These are phyloP conservation scores for Bertia moriformis DNA, from an alignment of 2,329 filamentous ascomycete genomes.

Conservation along the genomic window DNA sequence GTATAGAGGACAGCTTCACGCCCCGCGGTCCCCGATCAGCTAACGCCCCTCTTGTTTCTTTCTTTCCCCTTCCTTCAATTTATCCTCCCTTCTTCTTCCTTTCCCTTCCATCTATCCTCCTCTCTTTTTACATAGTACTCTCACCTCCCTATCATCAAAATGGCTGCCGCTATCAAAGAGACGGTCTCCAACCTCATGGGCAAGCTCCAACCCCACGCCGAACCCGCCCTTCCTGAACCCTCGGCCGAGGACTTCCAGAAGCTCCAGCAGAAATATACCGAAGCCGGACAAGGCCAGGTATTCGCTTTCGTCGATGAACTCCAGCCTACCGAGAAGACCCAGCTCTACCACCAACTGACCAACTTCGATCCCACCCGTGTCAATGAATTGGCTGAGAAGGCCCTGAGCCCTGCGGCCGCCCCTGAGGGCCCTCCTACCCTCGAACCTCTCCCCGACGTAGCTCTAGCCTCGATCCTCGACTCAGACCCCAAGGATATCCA, in stretches of 20 bases:
- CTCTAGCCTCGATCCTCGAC: slow-evolving; percentile 82
- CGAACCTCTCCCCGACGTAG: slow-evolving; percentile 76
- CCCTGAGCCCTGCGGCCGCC: slow-evolving; percentile 60
- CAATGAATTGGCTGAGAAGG: slow-evolving; percentile 71
- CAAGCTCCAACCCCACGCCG: slow-evolving; percentile 3
- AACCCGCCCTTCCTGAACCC: slow-evolving; percentile 31
- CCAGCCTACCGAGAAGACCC: slow-evolving; percentile 54
- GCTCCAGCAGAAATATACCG: slow-evolving; percentile 58
- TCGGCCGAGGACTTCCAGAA: slow-evolving; percentile 50
- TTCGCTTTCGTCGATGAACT: slow-evolving; percentile 81
- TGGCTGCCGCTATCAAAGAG: slow-evolving; percentile 23
- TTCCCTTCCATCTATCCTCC: slow-evolving; percentile 6
- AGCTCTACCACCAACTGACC: slow-evolving; percentile 68
- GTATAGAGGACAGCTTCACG: too few species aligned
- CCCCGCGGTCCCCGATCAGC: background rate
- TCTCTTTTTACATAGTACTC: slow-evolving; percentile 3
- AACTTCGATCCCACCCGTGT: slow-evolving; percentile 73
- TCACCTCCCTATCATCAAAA: slow-evolving; percentile 15
- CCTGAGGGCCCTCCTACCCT: slow-evolving; percentile 40
- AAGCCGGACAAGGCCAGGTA: slow-evolving; percentile 67
- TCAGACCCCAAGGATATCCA: slow-evolving; percentile 65
- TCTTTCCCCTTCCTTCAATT: slow-evolving; percentile 3
- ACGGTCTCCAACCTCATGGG: slow-evolving; percentile 20
- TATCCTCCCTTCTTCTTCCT: slow-evolving; percentile 5
- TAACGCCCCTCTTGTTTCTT: background rate